These are phyloP conservation scores for Fusarium sp. DNA, from an alignment of 2,329 filamentous ascomycete species.

Conservation along the genomic window DNA sequence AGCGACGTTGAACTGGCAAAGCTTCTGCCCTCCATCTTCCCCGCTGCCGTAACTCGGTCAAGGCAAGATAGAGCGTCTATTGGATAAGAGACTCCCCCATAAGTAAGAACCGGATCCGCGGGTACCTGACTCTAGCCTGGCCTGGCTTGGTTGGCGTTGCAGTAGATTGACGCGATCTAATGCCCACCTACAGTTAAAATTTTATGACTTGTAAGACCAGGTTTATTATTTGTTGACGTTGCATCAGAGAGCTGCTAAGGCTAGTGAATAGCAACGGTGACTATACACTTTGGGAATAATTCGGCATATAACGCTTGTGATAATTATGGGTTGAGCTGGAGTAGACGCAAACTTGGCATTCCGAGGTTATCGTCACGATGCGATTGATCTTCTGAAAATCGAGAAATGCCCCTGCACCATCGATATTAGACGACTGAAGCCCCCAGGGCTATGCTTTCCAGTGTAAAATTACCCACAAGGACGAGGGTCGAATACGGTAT, in stretches of 20 bases:
- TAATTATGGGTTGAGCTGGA: neutral
- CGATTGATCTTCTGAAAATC: slow-evolving; percentile 18
- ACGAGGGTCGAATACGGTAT: neutral
- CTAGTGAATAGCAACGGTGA: slow-evolving; percentile 25
- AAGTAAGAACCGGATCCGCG: slow-evolving; percentile 4
- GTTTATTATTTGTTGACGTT: slow-evolving; percentile 24
- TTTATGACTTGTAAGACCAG: slow-evolving; percentile 31
- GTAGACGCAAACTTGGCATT: neutral
- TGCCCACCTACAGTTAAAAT: slow-evolving; percentile 4
- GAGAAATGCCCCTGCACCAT: slow-evolving; percentile 12
- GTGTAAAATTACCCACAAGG: slow-evolving; percentile 6
- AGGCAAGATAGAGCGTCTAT: slow-evolving; percentile 10
- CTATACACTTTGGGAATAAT: slow-evolving; percentile 3
- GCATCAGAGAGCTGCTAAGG: slow-evolving; percentile 18
- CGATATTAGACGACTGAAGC: neutral
- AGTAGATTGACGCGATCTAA: slow-evolving; percentile 33
- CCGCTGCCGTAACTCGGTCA: slow-evolving; percentile 17
- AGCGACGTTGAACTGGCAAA: slow-evolving; percentile 18
- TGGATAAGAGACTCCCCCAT: neutral
- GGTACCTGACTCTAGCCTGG: slow-evolving; percentile 41
- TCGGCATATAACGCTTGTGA: neutral
- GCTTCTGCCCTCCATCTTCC: slow-evolving; percentile 25
- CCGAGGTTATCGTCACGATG: slow-evolving; percentile 11
- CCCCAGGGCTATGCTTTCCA: neutral
- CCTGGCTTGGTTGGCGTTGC: neutral